Conservation (phyloP, 2,329 filamentous ascomycete genomes). For the Epichloe typhina region DNA sequence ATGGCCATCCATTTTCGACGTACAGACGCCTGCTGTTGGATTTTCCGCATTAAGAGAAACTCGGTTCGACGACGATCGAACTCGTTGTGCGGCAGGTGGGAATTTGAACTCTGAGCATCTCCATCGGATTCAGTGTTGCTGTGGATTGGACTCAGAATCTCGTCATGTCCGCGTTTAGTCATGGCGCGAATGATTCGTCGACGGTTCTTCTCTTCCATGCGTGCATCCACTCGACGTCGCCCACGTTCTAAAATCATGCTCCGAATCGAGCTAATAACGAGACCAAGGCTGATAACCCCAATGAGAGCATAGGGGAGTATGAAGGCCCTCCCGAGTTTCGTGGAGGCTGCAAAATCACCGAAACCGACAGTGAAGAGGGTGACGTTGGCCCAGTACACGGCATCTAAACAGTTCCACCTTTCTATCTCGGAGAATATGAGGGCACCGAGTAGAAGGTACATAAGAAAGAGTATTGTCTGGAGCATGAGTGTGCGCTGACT, state of each 20-base stretch:
- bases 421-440: slow-evolving; percentile 62
- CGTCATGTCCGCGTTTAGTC: slow-evolving; percentile 29
- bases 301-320: slow-evolving; percentile 74
- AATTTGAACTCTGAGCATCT: slow-evolving; percentile 4
- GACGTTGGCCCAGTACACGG: slow-evolving; percentile 67
- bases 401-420: slow-evolving; percentile 63
- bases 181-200: slow-evolving; percentile 33
- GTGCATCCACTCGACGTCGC: slow-evolving; percentile 37
- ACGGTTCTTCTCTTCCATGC: slow-evolving; percentile 48
- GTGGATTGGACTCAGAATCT: slow-evolving; percentile 36
- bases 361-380: slow-evolving; percentile 53
- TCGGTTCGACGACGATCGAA: slow-evolving; percentile 52
- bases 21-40: slow-evolving; percentile 51
- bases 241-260: slow-evolving; percentile 48
- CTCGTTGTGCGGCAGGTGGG: slow-evolving; percentile 23
- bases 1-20: slow-evolving; percentile 67
- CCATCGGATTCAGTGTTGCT: slow-evolving; percentile 6
- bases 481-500: slow-evolving; percentile 80
- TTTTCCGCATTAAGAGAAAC: slow-evolving; percentile 69
- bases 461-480: slow-evolving; percentile 75
- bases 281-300: slow-evolving; percentile 71
- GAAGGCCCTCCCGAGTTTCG: slow-evolving; percentile 50
- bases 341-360: slow-evolving; percentile 38
- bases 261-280: slow-evolving; percentile 70
- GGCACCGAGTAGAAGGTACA: slow-evolving; percentile 69